Conservation (phyloP, 2,329 filamentous ascomycete genomes). For the Alternaria viburni region DNA sequence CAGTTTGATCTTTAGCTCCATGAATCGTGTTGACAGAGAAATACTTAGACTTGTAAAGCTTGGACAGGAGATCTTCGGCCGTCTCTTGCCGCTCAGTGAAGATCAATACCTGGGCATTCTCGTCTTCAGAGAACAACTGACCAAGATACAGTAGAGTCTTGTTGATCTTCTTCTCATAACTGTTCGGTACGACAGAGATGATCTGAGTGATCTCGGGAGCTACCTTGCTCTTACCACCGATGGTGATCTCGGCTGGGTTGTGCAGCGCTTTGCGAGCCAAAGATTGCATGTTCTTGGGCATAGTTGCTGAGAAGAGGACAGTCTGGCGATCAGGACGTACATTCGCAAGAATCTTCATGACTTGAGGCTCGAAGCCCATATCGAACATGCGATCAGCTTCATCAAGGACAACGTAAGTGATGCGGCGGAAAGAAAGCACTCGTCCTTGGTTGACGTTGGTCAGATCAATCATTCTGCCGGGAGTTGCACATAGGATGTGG, state of each 20-base stretch:
- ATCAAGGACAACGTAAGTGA: constrained; percentile 93
- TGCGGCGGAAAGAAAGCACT: constrained; percentile 86
- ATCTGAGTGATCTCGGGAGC: constrained; percentile 82
- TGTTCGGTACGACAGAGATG: constrained; percentile 69
- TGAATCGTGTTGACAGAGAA: constrained; percentile 71
- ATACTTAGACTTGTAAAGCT: constrained; percentile 40
- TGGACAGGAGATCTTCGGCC: constrained; percentile 42
- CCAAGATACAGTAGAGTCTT: constrained; percentile 86
- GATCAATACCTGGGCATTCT: constrained; percentile 87
- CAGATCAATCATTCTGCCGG: constrained; percentile 94
- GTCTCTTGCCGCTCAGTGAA: constrained; percentile 94
- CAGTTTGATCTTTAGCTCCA: constrained; percentile 70
- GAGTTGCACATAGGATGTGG: constrained; percentile 86
- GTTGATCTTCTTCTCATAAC: constrained; percentile 78
- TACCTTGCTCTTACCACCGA: constrained; percentile 80
- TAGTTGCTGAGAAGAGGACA: constrained; percentile 94
- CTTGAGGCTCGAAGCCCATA: constrained; percentile 98
- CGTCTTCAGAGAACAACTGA: constrained; percentile 82
- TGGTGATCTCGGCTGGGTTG: constrained; percentile 87
- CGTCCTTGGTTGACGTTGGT: constrained; percentile 92
- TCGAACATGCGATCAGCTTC: constrained; percentile 99
- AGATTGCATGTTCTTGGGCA: constrained; percentile 90
- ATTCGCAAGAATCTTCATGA: constrained; percentile 94
- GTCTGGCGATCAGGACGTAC: constrained; percentile 92
- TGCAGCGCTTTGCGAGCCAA: constrained; percentile 86